Evolutionary conservation across 1,284 basidiomycete genomes (phyloP), one percentile per base, ranked within the genome.

Genomic region (Golubevia sp.): DNA sequence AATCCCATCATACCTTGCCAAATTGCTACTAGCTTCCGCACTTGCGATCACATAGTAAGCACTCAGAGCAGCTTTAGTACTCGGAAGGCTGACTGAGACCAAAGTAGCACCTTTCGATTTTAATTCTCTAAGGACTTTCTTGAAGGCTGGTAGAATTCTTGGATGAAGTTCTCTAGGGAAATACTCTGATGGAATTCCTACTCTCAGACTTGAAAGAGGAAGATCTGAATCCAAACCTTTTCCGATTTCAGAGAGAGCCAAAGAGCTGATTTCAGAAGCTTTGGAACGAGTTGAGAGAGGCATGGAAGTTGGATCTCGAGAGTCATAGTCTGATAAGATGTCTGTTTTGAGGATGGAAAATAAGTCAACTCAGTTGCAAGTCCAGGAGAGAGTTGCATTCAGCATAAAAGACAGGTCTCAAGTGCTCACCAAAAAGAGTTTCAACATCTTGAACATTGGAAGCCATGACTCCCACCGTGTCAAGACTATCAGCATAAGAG

Each of bases 11-110:
- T 91, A 99, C 38, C 94, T 87, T 0, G 92, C 93, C 49, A 99
- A 86, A 78, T 97, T 97, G 70, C 92, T 95, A 70, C 92, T 92
- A 0, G 95, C 96, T 80, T 99, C 97, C 0, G 97, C 94, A 65
- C 90, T 92, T 0, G 96, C 92, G 21, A 98, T 87, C 11, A 97
- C 92, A 78, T 99, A 99, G 86, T 99, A 99, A 3, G 94, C 92
- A 58, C 93, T 92, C 1, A 98, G 86, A 0, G 93, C 92, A 72
- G 91, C 91, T 0, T 85, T 86, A 0, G 92, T 92, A 1, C 88
- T 88, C 0, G 93, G 92, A 20, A 98, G 86, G 6, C 90, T 90
- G 0, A 98, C 89, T 0, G 92, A 87, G 0, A 90, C 84, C 20
- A 97, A 75, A 0, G 86, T 85, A 0, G 93, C 94, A 0, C 94